These are phyloP conservation scores for Alternaria burnsii DNA, from an alignment of 2,329 filamentous ascomycete genomes.

Conservation along the genomic window DNA sequence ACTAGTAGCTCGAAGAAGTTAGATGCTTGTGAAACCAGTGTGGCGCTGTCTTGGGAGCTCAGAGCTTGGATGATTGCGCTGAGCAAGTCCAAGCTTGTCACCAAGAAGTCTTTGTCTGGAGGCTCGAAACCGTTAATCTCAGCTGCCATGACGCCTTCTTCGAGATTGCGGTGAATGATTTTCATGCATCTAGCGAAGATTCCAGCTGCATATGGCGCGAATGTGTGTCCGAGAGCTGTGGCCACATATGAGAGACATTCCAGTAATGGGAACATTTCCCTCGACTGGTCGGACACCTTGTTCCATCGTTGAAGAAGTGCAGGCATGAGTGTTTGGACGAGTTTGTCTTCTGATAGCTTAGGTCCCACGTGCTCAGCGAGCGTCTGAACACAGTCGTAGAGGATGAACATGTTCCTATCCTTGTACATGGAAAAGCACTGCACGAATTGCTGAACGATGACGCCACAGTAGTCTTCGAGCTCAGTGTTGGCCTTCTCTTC, in stretches of 20 bases:
- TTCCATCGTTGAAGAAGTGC: constrained; percentile 89
- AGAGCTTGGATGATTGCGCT: constrained; percentile 94
- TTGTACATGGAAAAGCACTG: constrained; percentile 95
- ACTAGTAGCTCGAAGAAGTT: constrained; percentile 89
- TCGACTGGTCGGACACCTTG: constrained; percentile 84
- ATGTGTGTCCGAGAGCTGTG: constrained; percentile 80
- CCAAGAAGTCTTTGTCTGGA: constrained; percentile 95
- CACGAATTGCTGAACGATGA: constrained; percentile 92
- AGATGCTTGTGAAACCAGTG: constrained; percentile 77
- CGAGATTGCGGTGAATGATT: constrained; percentile 90
- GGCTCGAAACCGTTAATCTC: constrained; percentile 74
- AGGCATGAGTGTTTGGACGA: constrained; percentile 90
- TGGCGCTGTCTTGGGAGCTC: constrained; percentile 74
- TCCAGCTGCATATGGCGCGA: constrained; percentile 83
- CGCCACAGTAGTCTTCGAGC: constrained; percentile 83
- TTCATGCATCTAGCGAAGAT: constrained; percentile 89
- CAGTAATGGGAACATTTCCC: constrained; percentile 93
- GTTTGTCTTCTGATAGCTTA: constrained; percentile 78
- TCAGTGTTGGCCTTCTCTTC: constrained; percentile 89
- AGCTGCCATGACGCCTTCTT: constrained; percentile 76
- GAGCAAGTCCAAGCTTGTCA: constrained; percentile 91
- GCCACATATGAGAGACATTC: constrained; percentile 96
- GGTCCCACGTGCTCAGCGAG: constrained; percentile 90
- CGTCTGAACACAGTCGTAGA: constrained; percentile 98
- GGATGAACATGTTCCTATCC: constrained; percentile 97